Evolutionary conservation across 208 protist genomes (phyloP), one percentile per base, ranked within the genome.

Genomic region (Wallacemonas sp.): DNA sequence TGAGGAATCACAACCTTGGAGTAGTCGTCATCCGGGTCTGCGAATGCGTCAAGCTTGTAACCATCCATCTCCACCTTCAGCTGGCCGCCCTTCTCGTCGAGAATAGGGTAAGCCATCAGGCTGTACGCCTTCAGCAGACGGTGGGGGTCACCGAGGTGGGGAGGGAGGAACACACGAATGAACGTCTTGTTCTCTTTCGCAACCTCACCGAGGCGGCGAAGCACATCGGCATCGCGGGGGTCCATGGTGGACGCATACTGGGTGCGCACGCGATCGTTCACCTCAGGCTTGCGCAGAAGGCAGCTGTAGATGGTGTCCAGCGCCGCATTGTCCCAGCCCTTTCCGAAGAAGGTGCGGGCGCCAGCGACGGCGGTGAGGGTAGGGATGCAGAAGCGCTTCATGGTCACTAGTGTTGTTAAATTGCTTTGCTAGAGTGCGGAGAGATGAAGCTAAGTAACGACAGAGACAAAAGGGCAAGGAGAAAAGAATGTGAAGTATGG

Each of bases 21-120:
- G 71, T 88, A 95, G 74, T 95, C 89, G 64, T 95, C 89, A 79
- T 95, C 89, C 32, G 89, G 89, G 60, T 95, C 89, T 2, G 89
- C 89, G 58, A 95, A 95, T 1, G 86, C 85, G 38, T 92, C 85
- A 55, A 95, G 79, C 67, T 92, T 81, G 27, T 85, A 62, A 42
- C 83, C 85, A 60, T 92, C 86, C 78, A 95, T 87, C 72, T 92
- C 83, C 38, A 92, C 86, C 73, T 90, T 95, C 30, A 91, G 72
- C 69, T 92, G 89, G 29, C 85, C 83, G 36, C 89, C 89, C 71
- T 92, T 92, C 60, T 95, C 89, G 57, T 95, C 89, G 53, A 95
- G 82, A 62, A 95, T 95, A 24, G 89, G 89, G 75, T 95, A 95
- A 33, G 89, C 89, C 76, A 86, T 95, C 54, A 95, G 72, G 67